These are phyloP conservation scores for Simplicillium aogashimaense DNA, from an alignment of 2,329 filamentous ascomycete genomes.

Conservation along the genomic window DNA sequence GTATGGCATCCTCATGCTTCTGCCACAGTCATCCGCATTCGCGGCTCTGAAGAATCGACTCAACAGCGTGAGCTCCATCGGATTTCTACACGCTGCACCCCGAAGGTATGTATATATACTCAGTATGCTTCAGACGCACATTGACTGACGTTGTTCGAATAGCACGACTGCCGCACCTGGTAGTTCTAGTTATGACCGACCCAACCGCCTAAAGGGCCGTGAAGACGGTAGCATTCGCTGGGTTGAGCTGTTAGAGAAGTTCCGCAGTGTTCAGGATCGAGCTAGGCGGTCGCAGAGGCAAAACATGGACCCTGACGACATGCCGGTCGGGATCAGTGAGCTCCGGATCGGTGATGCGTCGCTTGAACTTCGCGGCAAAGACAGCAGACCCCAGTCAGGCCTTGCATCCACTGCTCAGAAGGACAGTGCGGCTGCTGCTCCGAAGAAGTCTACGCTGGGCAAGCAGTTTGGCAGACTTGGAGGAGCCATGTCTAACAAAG, in stretches of 20 bases:
- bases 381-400: slow-evolving; percentile 18
- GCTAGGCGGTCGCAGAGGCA: slow-evolving; percentile 61
- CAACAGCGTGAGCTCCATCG: slow-evolving; percentile 95
- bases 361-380: slow-evolving; percentile 30
- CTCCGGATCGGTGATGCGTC: slow-evolving; percentile 30
- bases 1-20: slow-evolving; percentile 91
- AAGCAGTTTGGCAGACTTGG: slow-evolving; percentile 61
- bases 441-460: slow-evolving; percentile 54
- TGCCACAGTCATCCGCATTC: slow-evolving; percentile 97
- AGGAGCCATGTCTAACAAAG: slow-evolving; percentile 58
- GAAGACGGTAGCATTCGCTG: slow-evolving; percentile 83
- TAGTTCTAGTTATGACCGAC: slow-evolving; percentile 49
- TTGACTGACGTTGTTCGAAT: slow-evolving; percentile 28
- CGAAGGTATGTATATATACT: slow-evolving; percentile 50
- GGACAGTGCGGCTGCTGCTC: slow-evolving; percentile 33
- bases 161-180: slow-evolving; percentile 21
- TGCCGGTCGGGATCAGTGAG: slow-evolving; percentile 32
- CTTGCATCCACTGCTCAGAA: slow-evolving; percentile 37
- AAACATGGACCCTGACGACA: slow-evolving; percentile 39
- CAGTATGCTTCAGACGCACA: background rate
- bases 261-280: slow-evolving; percentile 80
- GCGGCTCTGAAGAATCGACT: slow-evolving; percentile 92
- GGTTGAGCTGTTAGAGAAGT: slow-evolving; percentile 90
- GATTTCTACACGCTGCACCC: slow-evolving; percentile 77
- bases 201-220: slow-evolving; percentile 69